Conservation (phyloP, 1,139 yeast genomes). For the Starmera stellimalicola region DNA sequence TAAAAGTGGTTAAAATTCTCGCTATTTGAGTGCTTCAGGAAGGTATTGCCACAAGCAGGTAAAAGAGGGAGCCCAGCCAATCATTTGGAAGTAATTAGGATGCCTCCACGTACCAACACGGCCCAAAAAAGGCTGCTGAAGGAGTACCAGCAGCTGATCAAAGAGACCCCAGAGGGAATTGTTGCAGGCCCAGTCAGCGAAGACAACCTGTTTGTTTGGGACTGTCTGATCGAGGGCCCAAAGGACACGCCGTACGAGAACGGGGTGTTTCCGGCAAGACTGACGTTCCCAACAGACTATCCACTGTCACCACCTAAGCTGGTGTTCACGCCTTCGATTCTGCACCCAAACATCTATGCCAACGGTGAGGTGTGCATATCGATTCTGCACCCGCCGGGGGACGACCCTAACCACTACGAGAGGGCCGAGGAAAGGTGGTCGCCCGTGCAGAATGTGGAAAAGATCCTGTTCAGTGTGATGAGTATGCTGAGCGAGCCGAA, state of each 20-base stretch:
- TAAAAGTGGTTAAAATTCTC: too few species aligned
- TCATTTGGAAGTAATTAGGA: constrained; percentile 8
- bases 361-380: constrained; percentile 96
- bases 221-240: constrained; percentile 87
- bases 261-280: constrained; percentile 80
- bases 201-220: constrained; percentile 80
- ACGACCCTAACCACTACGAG: constrained; percentile 93
- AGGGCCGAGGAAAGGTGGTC: constrained; percentile 96
- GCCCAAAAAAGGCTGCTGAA: constrained; percentile 82
- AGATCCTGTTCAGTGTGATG: constrained; percentile 83
- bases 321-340: constrained; percentile 73
- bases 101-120: constrained; percentile 44
- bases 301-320: constrained; percentile 88
- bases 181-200: constrained; percentile 87
- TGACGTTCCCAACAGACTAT: constrained; percentile 82
- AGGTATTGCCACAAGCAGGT: too few species aligned
- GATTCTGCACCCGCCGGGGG: constrained; percentile 91
- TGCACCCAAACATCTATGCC: constrained; percentile 88
- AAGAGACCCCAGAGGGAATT: constrained; percentile 91
- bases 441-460: constrained; percentile 94
- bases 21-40: too few species aligned
- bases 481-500: constrained; percentile 97
- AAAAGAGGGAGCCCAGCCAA: neutral
- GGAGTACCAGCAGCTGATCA: constrained; percentile 77
- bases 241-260: constrained; percentile 89